Percentiles rank a stretch among this genome's conserved stretches.
Conservation (phyloP, 257 asterid species). For the Solanum chilense region DNA sequence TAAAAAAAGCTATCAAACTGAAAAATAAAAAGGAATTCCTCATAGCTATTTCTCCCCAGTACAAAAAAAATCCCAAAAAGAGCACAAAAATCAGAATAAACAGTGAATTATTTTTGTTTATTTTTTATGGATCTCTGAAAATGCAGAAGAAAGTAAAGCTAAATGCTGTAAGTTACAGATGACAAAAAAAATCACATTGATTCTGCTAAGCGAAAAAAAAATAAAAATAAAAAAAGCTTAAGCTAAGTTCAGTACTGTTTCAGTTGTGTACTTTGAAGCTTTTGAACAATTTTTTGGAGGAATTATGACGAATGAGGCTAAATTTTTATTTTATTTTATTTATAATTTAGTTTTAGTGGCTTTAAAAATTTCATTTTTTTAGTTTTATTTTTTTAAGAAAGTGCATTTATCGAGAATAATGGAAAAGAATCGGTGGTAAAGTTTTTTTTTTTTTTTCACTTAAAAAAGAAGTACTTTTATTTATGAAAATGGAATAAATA, state of each 20-base stretch:
- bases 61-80: not conserved
- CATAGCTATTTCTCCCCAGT: conserved; percentile 17
- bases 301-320: not conserved
- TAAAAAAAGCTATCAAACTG: conserved; percentile 22
- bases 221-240: not conserved
- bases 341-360: not conserved
- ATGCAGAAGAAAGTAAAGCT: not conserved
- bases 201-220: not conserved
- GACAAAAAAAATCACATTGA: not conserved
- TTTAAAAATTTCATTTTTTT: not conserved
- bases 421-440: not conserved
- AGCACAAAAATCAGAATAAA: conserved; percentile 20
- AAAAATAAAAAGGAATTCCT: conserved; percentile 34
- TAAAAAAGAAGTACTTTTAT: not conserved
- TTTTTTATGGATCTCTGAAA: not conserved
- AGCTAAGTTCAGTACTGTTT: not conserved
- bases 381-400: not conserved
- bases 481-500: not conserved
- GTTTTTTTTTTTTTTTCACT: not conserved
- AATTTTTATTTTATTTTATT: not conserved
- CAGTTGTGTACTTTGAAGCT: not conserved
- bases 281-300: not conserved
- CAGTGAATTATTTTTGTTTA: not conserved
- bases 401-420: conserved; percentile 15
- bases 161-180: not conserved